phyloP scores from a whole-genome alignment of 2,329 filamentous ascomycete genomes.

The Emmonsia crescens region DNA sequence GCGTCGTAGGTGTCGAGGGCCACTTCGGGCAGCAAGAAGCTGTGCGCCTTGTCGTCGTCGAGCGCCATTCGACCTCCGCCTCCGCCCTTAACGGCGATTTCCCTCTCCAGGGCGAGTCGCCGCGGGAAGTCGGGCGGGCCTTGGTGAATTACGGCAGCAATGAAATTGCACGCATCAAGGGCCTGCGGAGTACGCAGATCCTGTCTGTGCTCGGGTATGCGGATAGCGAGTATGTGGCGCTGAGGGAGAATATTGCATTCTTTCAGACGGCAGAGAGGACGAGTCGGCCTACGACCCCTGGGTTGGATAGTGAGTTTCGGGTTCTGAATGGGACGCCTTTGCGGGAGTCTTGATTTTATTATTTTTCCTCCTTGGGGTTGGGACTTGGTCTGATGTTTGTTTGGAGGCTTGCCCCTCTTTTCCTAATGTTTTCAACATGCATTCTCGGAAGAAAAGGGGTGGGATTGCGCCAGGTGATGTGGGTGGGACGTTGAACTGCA shows the following conservation, averaged over 20 bases:
- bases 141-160: slow-evolving; percentile 85
- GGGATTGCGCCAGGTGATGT: not conserved
- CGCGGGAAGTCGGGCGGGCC: slow-evolving; percentile 71
- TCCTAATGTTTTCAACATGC: not conserved
- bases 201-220: slow-evolving; percentile 72
- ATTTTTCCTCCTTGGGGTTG: not conserved
- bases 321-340: slow-evolving; percentile 7
- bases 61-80: slow-evolving; percentile 37
- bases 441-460: not conserved
- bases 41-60: slow-evolving; percentile 73
- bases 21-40: slow-evolving; percentile 87
- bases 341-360: not conserved
- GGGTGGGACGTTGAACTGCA: not conserved
- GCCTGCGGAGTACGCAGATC: slow-evolving; percentile 73
- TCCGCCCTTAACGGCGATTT: slow-evolving; percentile 31
- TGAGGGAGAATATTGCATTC: slow-evolving; percentile 78
- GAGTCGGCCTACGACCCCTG: slow-evolving; percentile 18
- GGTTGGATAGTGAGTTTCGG: slow-evolving; percentile 17
- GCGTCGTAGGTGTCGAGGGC: slow-evolving; percentile 82
- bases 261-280: slow-evolving; percentile 29
- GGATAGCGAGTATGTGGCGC: slow-evolving; percentile 86
- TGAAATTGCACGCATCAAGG: slow-evolving; percentile 77
- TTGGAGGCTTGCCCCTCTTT: not conserved
- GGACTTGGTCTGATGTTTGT: not conserved
- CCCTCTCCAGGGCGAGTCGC: slow-evolving; percentile 29